Evolutionary conservation across 2,329 filamentous ascomycete genomes (phyloP), one percentile per base, ranked within the genome.

Genomic region (Talaromyces marneffei): DNA sequence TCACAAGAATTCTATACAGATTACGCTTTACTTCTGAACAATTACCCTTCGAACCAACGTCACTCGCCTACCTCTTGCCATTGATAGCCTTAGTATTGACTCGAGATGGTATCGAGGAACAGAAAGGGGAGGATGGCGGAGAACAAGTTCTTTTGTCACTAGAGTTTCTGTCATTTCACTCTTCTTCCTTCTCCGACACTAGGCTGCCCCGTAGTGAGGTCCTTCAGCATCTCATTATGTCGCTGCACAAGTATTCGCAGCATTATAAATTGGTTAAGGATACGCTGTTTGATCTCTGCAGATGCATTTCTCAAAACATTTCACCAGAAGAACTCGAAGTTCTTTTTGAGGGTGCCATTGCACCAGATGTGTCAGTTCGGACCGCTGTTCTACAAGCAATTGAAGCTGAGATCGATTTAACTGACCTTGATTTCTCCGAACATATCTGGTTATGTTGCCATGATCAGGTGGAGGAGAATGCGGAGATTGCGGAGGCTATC

Each of bases 221-320:
- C 39, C 75, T 97, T 3, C 79, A 84, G 2, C 81, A 84, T 3
- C 80, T 99, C 39, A 87, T 96, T 61, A 81, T 80, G 48, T 88
- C 92, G 1, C 95, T 99, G 90, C 90, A 95, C 72, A 84, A 79
- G 63, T 96, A 96, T 73, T 88, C 87, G 48, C 92, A 96, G 70
- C 94, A 99, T 75, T 97, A 97, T 79, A 96, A 96, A 76, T 80
- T 92, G 62, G 86, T 97, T 76, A 96, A 93, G 74, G 94, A 99
- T 75, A 96, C 91, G 69, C 85, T 99, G 65, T 83, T 89, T 59
- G 91, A 97, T 72, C 83, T 95, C 66, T 91, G 90, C 69, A 87
- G 92, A 63, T 92, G 88, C 65, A 83, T 97, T 57, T 89, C 93
- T 2, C 86, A 89, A 2, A 96, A 91, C 68, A 92, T 97, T 66